Conservation (phyloP, 2,329 filamentous ascomycete genomes). For the Alternaria gaisen region DNA sequence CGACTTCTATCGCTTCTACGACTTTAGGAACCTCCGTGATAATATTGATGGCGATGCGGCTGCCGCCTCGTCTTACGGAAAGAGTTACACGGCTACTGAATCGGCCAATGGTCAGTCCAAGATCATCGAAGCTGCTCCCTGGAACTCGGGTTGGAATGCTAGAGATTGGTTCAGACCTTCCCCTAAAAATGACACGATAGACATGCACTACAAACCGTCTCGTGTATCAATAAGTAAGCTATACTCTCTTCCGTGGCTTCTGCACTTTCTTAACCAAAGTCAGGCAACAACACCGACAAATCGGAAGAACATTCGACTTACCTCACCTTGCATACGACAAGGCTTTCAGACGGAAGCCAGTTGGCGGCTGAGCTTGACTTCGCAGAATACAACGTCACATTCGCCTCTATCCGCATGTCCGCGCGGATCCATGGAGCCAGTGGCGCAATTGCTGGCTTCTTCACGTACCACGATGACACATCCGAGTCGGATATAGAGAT, state of each 20-base stretch:
- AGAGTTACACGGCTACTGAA: not conserved
- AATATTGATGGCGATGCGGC: not conserved
- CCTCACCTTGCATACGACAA: constrained; percentile 14
- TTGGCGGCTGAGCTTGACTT: constrained; percentile 19
- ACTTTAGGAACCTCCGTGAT: constrained; percentile 17
- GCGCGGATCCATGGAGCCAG: constrained; percentile 17
- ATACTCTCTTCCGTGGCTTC: not conserved
- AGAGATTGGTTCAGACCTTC: constrained; percentile 13
- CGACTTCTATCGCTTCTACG: constrained; percentile 28
- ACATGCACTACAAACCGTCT: constrained; percentile 15
- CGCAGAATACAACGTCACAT: constrained; percentile 19
- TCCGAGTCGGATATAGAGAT: constrained; percentile 25
- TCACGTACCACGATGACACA: constrained; percentile 24
- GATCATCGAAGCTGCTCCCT: constrained; percentile 12
- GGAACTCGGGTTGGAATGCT: constrained; percentile 18
- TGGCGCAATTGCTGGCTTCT: constrained; percentile 22
- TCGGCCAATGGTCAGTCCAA: constrained; percentile 4
- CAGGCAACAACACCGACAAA: not conserved
- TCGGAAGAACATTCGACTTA: constrained; percentile 4
- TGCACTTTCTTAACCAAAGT: not conserved
- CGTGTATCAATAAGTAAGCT: constrained; percentile 18
- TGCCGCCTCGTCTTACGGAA: not conserved
- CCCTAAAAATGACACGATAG: not conserved
- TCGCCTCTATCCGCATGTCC: constrained; percentile 20
- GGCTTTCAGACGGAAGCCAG: constrained; percentile 11